phyloP scores from a whole-genome alignment of 805 yeast species.

The Starmerella gropengiesseri region DNA sequence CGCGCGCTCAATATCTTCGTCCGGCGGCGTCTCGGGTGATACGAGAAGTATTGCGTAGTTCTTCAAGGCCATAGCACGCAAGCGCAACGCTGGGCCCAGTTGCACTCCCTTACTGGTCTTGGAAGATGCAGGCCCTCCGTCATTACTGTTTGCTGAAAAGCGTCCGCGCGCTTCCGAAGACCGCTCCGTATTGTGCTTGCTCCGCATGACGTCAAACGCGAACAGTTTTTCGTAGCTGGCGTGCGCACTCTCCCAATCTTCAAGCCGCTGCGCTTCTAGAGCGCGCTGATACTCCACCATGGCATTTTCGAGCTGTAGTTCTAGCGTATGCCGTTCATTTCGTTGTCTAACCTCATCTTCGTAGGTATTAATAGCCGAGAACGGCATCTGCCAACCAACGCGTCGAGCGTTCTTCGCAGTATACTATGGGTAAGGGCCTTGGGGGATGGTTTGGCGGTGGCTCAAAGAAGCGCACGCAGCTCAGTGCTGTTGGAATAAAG shows the following conservation, averaged over 20 bases:
- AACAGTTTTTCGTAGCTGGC: slow-evolving; percentile 51
- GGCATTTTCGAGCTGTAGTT: slow-evolving; percentile 80
- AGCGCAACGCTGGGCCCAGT: slow-evolving; percentile 42
- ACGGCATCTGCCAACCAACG: too few species aligned
- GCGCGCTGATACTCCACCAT: slow-evolving; percentile 66
- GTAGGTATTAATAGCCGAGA: slow-evolving; percentile 66
- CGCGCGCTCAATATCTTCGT: slow-evolving; percentile 8
- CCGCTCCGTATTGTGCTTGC: slow-evolving; percentile 9
- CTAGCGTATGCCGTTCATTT: slow-evolving; percentile 83
- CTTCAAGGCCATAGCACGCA: slow-evolving; percentile 67
- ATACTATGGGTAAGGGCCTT: too few species aligned
- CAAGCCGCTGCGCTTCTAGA: slow-evolving; percentile 45
- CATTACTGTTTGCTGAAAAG: neutral
- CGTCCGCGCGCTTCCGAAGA: neutral
- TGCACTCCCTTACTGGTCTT: slow-evolving; percentile 4
- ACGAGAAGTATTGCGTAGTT: slow-evolving; percentile 70
- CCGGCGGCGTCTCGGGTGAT: slow-evolving; percentile 24
- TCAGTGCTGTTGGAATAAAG: too few species aligned
- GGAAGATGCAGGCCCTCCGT: neutral
- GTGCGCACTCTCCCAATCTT: slow-evolving; percentile 41
- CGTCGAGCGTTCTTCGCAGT: too few species aligned
- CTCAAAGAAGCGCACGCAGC: too few species aligned
- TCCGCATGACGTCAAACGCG: slow-evolving; percentile 50
- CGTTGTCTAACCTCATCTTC: slow-evolving; percentile 61
- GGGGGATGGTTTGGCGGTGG: too few species aligned